These are phyloP conservation scores for Exophiala bonariae DNA, from an alignment of 2,329 filamentous ascomycete species.

Conservation along the genomic window DNA sequence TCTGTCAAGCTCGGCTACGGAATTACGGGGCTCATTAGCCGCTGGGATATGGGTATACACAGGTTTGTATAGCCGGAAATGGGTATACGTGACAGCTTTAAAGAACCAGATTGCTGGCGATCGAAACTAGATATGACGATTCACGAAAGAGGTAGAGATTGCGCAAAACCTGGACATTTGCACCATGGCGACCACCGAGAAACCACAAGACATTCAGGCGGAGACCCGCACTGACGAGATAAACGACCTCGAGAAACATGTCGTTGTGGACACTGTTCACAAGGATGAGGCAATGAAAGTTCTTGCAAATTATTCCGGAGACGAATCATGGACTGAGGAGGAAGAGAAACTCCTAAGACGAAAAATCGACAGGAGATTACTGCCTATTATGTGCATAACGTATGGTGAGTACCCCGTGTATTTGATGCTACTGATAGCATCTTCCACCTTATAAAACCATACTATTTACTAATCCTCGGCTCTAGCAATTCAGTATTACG, in stretches of 20 bases:
- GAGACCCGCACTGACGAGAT: neutral
- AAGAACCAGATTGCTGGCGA: too few species aligned
- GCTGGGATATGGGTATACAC: too few species aligned
- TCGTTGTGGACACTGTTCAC: constrained; percentile 36
- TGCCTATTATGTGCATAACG: constrained; percentile 53
- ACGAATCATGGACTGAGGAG: constrained; percentile 42
- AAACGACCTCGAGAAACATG: neutral
- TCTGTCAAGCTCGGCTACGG: too few species aligned
- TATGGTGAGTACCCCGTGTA: constrained; percentile 45
- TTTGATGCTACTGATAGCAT: too few species aligned
- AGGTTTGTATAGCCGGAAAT: too few species aligned
- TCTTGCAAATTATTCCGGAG: constrained; percentile 43
- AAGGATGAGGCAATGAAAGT: constrained; percentile 44
- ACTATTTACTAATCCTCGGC: too few species aligned
- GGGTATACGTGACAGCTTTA: too few species aligned
- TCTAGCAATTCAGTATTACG: constrained; percentile 41
- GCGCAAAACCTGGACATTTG: too few species aligned
- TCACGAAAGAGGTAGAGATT: too few species aligned
- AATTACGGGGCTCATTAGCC: too few species aligned
- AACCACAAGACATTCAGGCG: constrained; percentile 1
- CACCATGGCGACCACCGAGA: neutral
- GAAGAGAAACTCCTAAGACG: constrained; percentile 39
- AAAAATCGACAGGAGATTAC: constrained; percentile 42
- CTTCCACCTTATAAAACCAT: too few species aligned
- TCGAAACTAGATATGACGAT: too few species aligned